These are phyloP conservation scores for Akebia trifoliata DNA, from an alignment of 164 flowering plant species.

Conservation along the genomic window DNA sequence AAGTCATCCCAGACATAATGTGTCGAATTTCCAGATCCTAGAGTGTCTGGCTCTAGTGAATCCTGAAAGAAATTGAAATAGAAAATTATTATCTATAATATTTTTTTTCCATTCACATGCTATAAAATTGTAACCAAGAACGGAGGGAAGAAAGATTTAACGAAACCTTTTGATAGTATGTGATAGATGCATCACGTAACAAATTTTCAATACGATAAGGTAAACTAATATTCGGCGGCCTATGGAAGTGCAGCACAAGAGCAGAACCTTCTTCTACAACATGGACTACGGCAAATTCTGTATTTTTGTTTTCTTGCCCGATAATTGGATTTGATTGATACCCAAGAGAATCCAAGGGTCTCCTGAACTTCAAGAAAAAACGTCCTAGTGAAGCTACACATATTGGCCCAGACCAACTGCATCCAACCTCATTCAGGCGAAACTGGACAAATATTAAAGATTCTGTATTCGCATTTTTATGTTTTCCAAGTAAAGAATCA, in stretches of 20 bases:
- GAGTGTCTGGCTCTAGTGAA: constrained; percentile 53
- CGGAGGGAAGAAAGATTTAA: constrained; percentile 2
- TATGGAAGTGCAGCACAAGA: constrained; percentile 59
- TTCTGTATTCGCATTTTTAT: constrained; percentile 49
- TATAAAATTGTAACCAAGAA: not conserved
- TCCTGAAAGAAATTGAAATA: constrained; percentile 42
- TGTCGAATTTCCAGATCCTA: constrained; percentile 46
- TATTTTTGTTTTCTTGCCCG: constrained; percentile 14
- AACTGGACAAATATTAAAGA: constrained; percentile 53
- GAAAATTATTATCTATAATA: constrained; percentile 1
- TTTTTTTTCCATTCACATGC: not conserved
- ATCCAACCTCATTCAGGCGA: constrained; percentile 37
- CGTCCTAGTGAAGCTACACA: constrained; percentile 83
- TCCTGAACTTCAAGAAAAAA: constrained; percentile 76
- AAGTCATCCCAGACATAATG: constrained; percentile 88
- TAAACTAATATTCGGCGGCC: constrained; percentile 42
- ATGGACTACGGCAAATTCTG: constrained; percentile 62
- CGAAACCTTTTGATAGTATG: constrained; percentile 83
- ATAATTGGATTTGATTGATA: constrained; percentile 23
- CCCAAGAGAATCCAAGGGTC: constrained; percentile 23
- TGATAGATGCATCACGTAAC: constrained; percentile 47
- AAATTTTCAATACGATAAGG: constrained; percentile 89
- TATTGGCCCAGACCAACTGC: constrained; percentile 89
- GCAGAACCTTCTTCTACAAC: constrained; percentile 76
- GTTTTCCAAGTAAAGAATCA: constrained; percentile 64